These are phyloP conservation scores for Saccharomyces paradoxus DNA, from an alignment of 805 yeast species.

Conservation along the genomic window DNA sequence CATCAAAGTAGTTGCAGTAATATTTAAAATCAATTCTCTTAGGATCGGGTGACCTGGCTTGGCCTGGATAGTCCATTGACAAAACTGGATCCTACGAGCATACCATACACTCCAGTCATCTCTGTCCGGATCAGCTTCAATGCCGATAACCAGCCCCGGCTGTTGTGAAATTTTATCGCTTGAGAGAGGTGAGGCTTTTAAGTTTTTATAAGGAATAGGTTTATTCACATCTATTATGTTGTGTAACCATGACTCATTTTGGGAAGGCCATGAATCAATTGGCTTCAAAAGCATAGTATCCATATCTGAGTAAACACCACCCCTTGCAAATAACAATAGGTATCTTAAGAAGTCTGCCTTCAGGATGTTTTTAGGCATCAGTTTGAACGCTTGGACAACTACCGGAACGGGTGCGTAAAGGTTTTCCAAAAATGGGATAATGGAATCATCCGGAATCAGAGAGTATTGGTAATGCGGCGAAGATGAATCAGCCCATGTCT, in stretches of 20 bases:
- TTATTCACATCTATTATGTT: constrained; percentile 8
- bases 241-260: constrained; percentile 23
- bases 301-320: constrained; percentile 88
- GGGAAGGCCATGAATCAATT: constrained; percentile 65
- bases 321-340: constrained; percentile 76
- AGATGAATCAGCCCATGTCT: constrained; percentile 44
- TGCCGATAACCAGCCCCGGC: constrained; percentile 81
- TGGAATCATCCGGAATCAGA: constrained; percentile 61
- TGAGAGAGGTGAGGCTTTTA: neutral
- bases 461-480: constrained; percentile 47
- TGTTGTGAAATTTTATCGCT: constrained; percentile 1
- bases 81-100: constrained; percentile 86
- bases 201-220: constrained; percentile 15
- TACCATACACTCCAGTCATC: constrained; percentile 92
- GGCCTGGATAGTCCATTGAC: constrained; percentile 93
- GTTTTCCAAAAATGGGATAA: constrained; percentile 45
- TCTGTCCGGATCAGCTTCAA: constrained; percentile 95
- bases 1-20: constrained; percentile 65
- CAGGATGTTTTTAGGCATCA: constrained; percentile 72
- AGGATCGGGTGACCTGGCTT: constrained; percentile 88
- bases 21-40: constrained; percentile 68
- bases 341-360: constrained; percentile 94
- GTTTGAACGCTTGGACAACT: constrained; percentile 63
- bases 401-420: constrained; percentile 67
- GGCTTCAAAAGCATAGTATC: constrained; percentile 77